Evolutionary conservation across 306 rosid species (phyloP), one percentile per base, ranked within the genome.

Genomic region (Sesbania bispinosa): DNA sequence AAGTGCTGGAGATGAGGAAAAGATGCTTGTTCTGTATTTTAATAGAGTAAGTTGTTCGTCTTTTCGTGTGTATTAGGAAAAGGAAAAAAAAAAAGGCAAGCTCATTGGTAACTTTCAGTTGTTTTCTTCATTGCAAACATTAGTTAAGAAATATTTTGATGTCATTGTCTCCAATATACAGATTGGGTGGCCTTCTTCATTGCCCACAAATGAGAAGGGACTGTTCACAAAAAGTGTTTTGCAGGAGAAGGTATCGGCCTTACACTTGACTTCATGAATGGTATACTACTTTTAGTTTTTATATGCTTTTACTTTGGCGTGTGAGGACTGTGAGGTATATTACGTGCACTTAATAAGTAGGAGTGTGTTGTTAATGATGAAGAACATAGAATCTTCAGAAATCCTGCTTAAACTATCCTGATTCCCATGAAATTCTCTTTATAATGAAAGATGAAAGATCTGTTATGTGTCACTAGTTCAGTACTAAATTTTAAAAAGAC

Each of bases 121-220:
- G 62, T 63, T 76, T 69, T 38, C 46, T 63, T 63, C 46, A 10
- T 51, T 43, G 30, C 47, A 7, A 57, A 23, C 27, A 69, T 76
- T 53, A 55, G 24, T 38, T 67, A 43, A 10, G 54, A 53, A 46
- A 30, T 50, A 20, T 78, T 55, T 7, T 60, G n/a, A 33, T 69
- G 42, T 47, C 20, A n/a, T 79, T 69, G 26, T 50, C 67, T 71
- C 23, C 50, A 61, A 35, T 42, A 10, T 73, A 74, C 82, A 94
- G 98, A 90, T 82, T 79, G 97, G 96, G 16, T 94, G 98, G 98
- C 97, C 98, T 50, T 71, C 96, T 24, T 89, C 98, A 32, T 82
- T 94, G 67, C 98, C 98, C 38, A 94, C 98, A 42, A 86, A 64
- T 47, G 94, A 94, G 85, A 86, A 90, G 83, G 97, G 77, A 38